Evolutionary conservation across 2,329 filamentous ascomycete genomes (phyloP).

Genomic region (Aureobasidium pullulans): DNA sequence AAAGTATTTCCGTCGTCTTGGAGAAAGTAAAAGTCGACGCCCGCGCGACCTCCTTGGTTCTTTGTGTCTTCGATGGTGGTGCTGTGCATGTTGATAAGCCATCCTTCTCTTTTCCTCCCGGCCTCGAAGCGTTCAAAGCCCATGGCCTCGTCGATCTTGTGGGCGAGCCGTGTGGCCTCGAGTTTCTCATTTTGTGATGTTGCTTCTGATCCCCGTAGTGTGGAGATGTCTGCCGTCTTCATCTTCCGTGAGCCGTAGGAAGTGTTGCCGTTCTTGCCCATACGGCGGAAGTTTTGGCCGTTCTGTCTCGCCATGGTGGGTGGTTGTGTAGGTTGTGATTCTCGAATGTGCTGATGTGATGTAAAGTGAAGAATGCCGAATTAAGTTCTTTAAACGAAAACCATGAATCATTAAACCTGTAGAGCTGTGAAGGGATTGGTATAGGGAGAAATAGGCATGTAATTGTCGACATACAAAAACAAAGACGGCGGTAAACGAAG

Average conservation of each 20-base stretch:
- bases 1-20: slow-evolving; percentile 83
- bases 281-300: slow-evolving; percentile 17
- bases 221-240: slow-evolving; percentile 73
- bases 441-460: background rate
- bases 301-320: slow-evolving; percentile 10
- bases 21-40: slow-evolving; percentile 95
- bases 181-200: slow-evolving; percentile 90
- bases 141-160: slow-evolving; percentile 90
- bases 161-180: slow-evolving; percentile 73
- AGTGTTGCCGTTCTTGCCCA: slow-evolving; percentile 41
- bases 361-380: background rate
- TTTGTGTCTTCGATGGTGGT: slow-evolving; percentile 81
- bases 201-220: slow-evolving; percentile 66
- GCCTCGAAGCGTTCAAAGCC: slow-evolving; percentile 89
- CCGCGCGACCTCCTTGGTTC: slow-evolving; percentile 74
- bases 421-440: background rate
- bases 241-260: slow-evolving; percentile 51
- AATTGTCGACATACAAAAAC: background rate
- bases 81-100: slow-evolving; percentile 92
- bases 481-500: background rate
- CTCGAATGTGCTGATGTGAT: background rate
- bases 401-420: background rate
- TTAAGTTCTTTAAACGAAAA: background rate
- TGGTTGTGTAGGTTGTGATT: background rate
- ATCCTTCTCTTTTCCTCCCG: slow-evolving; percentile 76